These are phyloP conservation scores for Microcos paniculata DNA, from an alignment of 345 rosid species.

Conservation along the genomic window DNA sequence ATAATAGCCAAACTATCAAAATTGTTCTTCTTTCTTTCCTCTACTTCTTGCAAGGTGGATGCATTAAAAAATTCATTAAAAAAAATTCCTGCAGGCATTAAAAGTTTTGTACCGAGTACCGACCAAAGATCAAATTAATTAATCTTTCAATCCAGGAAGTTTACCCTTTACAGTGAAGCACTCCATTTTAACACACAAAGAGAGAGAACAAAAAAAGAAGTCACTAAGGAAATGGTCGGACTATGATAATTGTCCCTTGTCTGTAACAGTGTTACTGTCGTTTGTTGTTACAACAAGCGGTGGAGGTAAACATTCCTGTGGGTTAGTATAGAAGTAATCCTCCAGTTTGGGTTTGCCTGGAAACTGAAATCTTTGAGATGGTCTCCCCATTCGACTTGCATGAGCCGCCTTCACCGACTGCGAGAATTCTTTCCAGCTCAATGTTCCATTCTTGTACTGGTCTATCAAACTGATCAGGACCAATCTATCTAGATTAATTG, in stretches of 20 bases:
- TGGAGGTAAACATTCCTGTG: slow-evolving; percentile 69
- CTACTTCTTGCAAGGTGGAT: no score
- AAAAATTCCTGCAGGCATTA: no score
- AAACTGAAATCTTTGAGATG: slow-evolving; percentile 48
- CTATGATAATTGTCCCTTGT: neutral
- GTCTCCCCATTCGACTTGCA: slow-evolving; percentile 70
- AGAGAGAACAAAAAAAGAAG: neutral
- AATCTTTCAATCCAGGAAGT: neutral
- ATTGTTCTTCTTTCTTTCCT: no score
- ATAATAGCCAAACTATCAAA: no score
- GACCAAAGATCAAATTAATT: neutral
- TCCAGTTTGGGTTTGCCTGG: slow-evolving; percentile 86
- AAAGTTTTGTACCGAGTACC: no score
- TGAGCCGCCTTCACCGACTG: slow-evolving; percentile 65
- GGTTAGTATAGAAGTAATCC: slow-evolving; percentile 90
- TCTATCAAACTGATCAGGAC: slow-evolving; percentile 68
- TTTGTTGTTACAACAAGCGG: neutral
- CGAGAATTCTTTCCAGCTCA: slow-evolving; percentile 80
- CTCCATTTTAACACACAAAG: neutral
- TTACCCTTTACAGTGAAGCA: neutral
- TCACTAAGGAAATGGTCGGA: neutral
- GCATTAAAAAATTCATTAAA: no score
- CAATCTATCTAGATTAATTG: slow-evolving; percentile 59
- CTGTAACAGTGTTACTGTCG: neutral
- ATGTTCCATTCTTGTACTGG: slow-evolving; percentile 51